Conservation (phyloP, 1,284 basidiomycete genomes). For the Stereum hirsutum region DNA sequence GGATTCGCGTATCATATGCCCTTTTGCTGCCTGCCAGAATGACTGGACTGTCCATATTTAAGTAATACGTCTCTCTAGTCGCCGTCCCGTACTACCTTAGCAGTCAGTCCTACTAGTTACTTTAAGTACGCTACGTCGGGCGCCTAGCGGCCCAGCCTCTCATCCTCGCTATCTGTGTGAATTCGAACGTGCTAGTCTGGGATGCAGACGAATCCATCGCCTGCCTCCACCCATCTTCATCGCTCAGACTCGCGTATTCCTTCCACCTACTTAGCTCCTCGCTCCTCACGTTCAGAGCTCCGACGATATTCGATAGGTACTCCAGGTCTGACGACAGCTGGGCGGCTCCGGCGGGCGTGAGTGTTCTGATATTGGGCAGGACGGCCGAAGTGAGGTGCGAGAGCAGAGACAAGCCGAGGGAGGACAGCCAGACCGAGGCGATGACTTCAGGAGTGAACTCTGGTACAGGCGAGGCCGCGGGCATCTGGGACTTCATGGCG, state of each 20-base stretch:
- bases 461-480: conserved; percentile 19
- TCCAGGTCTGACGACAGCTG: conserved; percentile 86
- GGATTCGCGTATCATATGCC: too few relatives aligned
- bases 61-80: too few relatives aligned
- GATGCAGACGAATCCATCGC: background rate
- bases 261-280: conserved; percentile 70
- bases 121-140: background rate
- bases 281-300: conserved; percentile 82
- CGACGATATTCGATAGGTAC: conserved; percentile 87
- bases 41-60: too few relatives aligned
- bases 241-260: conserved; percentile 49
- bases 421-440: conserved; percentile 83
- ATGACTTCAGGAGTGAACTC: conserved; percentile 64
- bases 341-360: conserved; percentile 62
- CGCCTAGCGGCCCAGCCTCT: background rate
- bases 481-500: conserved; percentile 11
- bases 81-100: too few relatives aligned
- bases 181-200: background rate
- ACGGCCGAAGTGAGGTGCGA: conserved; percentile 60
- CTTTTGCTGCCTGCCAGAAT: too few relatives aligned
- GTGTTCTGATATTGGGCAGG: conserved; percentile 49
- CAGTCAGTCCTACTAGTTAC: background rate
- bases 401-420: conserved; percentile 75
- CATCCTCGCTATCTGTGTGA: conserved; percentile 1
- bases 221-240: conserved; percentile 14